Conservation (phyloP, 345 rosid species). For the Reutealis trisperma region DNA sequence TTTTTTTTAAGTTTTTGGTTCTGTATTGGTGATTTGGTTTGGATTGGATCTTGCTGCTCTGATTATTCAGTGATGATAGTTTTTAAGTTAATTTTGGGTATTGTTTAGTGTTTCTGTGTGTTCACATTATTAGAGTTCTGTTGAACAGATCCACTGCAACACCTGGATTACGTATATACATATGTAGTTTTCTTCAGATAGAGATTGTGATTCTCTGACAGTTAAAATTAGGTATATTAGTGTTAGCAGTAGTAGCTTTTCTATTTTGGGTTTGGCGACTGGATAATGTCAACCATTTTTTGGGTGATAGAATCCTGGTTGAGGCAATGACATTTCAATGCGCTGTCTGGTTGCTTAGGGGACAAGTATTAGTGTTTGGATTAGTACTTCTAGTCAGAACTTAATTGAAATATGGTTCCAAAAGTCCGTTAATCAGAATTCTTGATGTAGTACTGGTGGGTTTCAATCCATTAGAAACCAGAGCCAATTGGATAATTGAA, state of each 20-base stretch:
- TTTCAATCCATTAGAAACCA: neutral
- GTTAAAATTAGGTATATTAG: neutral
- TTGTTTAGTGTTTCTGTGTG: neutral
- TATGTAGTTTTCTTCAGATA: constrained; percentile 1
- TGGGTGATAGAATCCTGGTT: neutral
- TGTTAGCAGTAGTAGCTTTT: neutral
- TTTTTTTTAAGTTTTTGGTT: constrained; percentile 9
- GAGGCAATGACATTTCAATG: constrained; percentile 12
- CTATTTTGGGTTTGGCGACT: neutral
- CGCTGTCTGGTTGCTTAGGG: constrained; percentile 3
- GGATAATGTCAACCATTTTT: neutral
- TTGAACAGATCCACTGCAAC: constrained; percentile 25
- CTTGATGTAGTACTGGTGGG: neutral
- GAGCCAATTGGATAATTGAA: too few species aligned
- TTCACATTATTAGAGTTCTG: constrained; percentile 15
- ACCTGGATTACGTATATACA: neutral
- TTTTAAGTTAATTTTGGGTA: constrained; percentile 3
- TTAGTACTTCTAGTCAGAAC: neutral
- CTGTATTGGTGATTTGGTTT: neutral
- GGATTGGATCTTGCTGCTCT: constrained; percentile 45
- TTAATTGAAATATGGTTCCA: neutral
- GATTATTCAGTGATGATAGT: constrained; percentile 8
- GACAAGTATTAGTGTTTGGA: constrained; percentile 4
- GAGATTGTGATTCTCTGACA: neutral
- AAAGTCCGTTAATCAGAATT: neutral